Percentiles rank a stretch among this genome's conserved stretches.
Conservation (phyloP, 306 rosid genomes). For the Vigna mungo region DNA sequence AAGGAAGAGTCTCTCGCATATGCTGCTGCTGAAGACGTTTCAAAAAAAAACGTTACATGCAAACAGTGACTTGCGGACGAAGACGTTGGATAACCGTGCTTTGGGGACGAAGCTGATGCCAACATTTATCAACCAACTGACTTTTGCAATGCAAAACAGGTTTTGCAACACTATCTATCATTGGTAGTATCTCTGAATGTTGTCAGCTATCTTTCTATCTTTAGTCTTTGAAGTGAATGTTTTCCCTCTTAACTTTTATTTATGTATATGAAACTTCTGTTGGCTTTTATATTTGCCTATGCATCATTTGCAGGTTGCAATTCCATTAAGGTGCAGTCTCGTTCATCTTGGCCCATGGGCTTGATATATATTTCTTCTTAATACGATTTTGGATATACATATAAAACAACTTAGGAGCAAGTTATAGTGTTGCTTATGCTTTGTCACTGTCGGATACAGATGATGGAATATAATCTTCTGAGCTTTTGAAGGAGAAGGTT, state of each 20-base stretch:
- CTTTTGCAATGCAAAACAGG: too few relatives aligned
- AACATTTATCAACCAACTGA: too few relatives aligned
- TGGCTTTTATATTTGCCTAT: constrained; percentile 18
- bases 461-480: constrained; percentile 71
- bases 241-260: constrained; percentile 27
- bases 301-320: constrained; percentile 61
- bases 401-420: constrained; percentile 63
- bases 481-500: constrained; percentile 89
- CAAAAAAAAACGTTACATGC: too few relatives aligned
- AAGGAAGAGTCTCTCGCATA: too few relatives aligned
- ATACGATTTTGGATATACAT: constrained; percentile 76
- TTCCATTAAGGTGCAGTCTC: constrained; percentile 85
- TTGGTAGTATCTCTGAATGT: constrained; percentile 64
- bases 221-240: constrained; percentile 24
- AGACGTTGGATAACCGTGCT: too few relatives aligned
- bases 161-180: constrained; percentile 43
- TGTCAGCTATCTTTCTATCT: constrained; percentile 68
- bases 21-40: too few relatives aligned
- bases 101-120: too few relatives aligned
- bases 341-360: constrained; percentile 69
- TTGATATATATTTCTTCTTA: constrained; percentile 92
- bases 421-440: constrained; percentile 47
- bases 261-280: constrained; percentile 39
- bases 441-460: constrained; percentile 61
- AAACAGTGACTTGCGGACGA: too few relatives aligned